Base-by-base conservation (phyloP, 2,329 filamentous ascomycete genomes). In the Cladosporium halotolerans region DNA sequence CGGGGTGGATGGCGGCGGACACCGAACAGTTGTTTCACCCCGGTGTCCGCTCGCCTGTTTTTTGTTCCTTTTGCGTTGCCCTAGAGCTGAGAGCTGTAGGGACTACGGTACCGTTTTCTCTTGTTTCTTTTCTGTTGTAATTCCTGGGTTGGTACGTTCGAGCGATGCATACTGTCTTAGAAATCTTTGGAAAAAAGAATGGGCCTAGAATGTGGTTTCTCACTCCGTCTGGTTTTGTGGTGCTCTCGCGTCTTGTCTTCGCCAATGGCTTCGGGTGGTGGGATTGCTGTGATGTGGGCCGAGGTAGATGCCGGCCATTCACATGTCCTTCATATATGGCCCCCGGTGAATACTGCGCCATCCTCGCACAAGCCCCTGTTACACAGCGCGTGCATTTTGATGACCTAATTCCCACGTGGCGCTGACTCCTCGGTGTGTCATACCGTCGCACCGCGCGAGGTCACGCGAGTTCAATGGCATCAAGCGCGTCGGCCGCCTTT, bases 111-210 rank as follows among this genome's bases (percentile, higher is more conserved):
- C 34, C 34, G 10, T 38, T 14, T 38, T 38, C 32, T 18, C 16
- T 40, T 33, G 40, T 38, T 38, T 32, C 23, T 28, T 28, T 7
- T 28, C 23, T 32, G 44, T 51, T 51, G 48, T 51, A 51, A 51
- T 51, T 51, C 42, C 39, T 51, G 39, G 48, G 44, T 44, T 51
- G 48, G 48, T 44, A 51, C 48, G 48, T 51, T 51, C 48, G 40
- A 51, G 48, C 48, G 48, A 51, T 51, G 48, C 48, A 51, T 51
- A 38, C 38, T 44, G 16, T 13, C 32, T 23, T 19, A 28, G 23
- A 28, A 28, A 28, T 28, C 23, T 42, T 41, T 41, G 39, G n/a
- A 18, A 41, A 41, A 18, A 18, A 11, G 6, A 38, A 38, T 7
- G 23, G 14, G 44, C 9, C 18, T 46, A n/a, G 18, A 16, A 9